These are phyloP conservation scores for Chaetoceros tenuissimus DNA, from an alignment of 108 stramenopile genomes.

Conservation along the genomic window DNA sequence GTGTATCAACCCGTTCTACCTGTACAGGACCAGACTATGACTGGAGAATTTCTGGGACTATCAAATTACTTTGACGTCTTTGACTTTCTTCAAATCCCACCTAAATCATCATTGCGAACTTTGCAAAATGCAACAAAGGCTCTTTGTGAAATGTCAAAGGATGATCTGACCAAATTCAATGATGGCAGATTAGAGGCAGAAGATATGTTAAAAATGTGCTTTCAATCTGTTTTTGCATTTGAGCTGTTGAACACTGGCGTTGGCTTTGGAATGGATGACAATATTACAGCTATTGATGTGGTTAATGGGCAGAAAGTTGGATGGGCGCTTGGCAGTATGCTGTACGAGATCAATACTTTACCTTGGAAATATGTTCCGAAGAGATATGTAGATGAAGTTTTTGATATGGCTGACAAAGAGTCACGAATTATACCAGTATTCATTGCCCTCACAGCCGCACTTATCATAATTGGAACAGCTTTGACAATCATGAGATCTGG, in stretches of 20 bases:
- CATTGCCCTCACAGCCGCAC: too few species aligned
- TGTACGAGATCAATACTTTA: constrained; percentile 90
- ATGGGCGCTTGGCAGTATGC: constrained; percentile 88
- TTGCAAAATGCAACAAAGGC: constrained; percentile 31
- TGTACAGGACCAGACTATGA: constrained; percentile 28
- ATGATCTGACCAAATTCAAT: constrained; percentile 36
- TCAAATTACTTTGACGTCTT: constrained; percentile 43
- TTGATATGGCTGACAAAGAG: too few species aligned
- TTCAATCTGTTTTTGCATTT: constrained; percentile 68
- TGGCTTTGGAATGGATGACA: constrained; percentile 43
- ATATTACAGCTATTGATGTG: constrained; percentile 73
- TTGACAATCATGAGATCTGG: background rate
- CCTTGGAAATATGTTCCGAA: constrained; percentile 43
- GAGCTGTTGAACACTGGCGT: constrained; percentile 70
- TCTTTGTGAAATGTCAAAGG: constrained; percentile 47
- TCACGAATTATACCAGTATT: too few species aligned
- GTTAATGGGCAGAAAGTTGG: constrained; percentile 70
- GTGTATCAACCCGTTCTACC: constrained; percentile 88
- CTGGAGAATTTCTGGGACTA: constrained; percentile 46
- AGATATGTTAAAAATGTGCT: constrained; percentile 49
- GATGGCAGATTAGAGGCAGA: constrained; percentile 4
- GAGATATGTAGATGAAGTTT: background rate
- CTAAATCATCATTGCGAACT: constrained; percentile 38
- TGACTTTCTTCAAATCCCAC: constrained; percentile 52
- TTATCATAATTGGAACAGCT: too few species aligned